Percentiles rank a stretch among this genome's conserved stretches.
Evolutionary conservation across 2,329 filamentous ascomycete genomes (phyloP).

Genomic region (Fusarium abutilonis): DNA sequence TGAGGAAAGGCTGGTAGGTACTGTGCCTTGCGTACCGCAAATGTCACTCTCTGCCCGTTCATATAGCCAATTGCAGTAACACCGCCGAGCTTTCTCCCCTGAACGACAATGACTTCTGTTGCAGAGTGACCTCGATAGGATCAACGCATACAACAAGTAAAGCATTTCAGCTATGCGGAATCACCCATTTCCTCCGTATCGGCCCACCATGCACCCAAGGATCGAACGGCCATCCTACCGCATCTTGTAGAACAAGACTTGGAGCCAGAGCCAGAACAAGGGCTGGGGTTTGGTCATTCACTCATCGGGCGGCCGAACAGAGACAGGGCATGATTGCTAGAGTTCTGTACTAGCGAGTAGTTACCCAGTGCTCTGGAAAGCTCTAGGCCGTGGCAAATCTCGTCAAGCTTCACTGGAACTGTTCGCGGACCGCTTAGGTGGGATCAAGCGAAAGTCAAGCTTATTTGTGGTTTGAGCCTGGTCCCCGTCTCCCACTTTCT

Average conservation of each 20-base stretch:
- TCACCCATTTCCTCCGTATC: neutral
- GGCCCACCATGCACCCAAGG: neutral
- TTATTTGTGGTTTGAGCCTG: constrained; percentile 23
- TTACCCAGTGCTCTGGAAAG: constrained; percentile 43
- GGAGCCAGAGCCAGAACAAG: constrained; percentile 6
- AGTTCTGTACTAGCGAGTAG: constrained; percentile 30
- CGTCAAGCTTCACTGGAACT: constrained; percentile 21
- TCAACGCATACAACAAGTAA: neutral
- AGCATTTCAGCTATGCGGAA: neutral
- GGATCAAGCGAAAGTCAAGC: constrained; percentile 2
- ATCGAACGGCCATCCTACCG: neutral
- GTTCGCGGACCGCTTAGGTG: constrained; percentile 10
- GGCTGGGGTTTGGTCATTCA: constrained; percentile 3
- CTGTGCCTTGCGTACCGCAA: constrained; percentile 2
- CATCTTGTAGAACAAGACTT: constrained; percentile 12
- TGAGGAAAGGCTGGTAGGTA: constrained; percentile 23
- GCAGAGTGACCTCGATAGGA: neutral
- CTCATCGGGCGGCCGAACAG: constrained; percentile 29
- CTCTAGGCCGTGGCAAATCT: constrained; percentile 32
- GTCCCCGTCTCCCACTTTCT: constrained; percentile 13
- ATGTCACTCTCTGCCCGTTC: constrained; percentile 20
- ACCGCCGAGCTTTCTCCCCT: constrained; percentile 21
- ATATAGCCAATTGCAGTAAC: constrained; percentile 9
- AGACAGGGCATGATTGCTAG: constrained; percentile 20
- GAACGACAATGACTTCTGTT: constrained; percentile 1